Evolutionary conservation across 1,284 basidiomycete species (phyloP).

Genomic region (Omphalotus olearius): DNA sequence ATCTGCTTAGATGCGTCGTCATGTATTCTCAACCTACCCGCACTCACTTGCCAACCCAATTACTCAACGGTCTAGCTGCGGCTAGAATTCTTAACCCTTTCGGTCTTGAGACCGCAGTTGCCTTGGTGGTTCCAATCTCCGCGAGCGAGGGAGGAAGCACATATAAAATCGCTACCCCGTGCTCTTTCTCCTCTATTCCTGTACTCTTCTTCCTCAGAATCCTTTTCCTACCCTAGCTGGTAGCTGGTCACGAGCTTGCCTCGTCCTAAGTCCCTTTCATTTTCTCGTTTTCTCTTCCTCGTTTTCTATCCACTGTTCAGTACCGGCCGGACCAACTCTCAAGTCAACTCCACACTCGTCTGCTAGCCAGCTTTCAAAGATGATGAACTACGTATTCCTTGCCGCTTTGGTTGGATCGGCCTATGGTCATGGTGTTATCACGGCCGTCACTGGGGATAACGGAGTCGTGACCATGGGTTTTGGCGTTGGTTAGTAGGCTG

Average conservation of each 20-base stretch:
- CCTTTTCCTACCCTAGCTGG: conserved; percentile 9
- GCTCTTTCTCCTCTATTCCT: neutral
- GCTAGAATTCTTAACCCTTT: too few relatives aligned
- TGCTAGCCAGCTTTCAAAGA: conserved; percentile 4
- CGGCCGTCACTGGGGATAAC: conserved; percentile 16
- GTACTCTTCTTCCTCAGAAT: neutral
- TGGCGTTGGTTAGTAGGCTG: conserved; percentile 17
- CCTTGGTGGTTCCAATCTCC: too few relatives aligned
- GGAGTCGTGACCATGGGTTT: conserved; percentile 18
- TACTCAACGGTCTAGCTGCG: too few relatives aligned
- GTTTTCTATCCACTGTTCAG: neutral
- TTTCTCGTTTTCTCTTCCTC: conserved; percentile 1
- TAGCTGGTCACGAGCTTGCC: conserved; percentile 10
- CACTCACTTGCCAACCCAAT: too few relatives aligned
- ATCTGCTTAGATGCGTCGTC: too few relatives aligned
- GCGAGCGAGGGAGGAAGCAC: too few relatives aligned
- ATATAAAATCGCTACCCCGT: neutral
- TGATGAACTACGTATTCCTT: conserved; percentile 14
- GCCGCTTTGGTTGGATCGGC: conserved; percentile 11
- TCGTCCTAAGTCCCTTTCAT: conserved; percentile 2
- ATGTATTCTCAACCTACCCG: too few relatives aligned
- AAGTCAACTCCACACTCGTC: neutral
- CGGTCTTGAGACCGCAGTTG: too few relatives aligned
- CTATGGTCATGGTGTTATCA: conserved; percentile 18
- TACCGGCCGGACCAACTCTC: conserved; percentile 7